Base-by-base conservation (phyloP, 257 asterid species). In the Marsdenia floribunda region DNA sequence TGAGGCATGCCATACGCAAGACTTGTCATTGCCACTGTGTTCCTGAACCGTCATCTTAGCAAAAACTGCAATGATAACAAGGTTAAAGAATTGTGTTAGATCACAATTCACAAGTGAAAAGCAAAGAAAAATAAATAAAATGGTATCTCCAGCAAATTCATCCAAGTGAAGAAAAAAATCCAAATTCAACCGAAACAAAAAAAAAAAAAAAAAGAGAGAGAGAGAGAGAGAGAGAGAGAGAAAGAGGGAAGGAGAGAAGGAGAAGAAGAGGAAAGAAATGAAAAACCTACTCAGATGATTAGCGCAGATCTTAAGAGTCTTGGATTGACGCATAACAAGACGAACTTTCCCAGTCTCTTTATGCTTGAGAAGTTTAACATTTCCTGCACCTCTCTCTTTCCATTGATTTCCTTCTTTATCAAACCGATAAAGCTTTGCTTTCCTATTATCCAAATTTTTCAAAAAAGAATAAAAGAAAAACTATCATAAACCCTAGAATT, bases 321-420 rank as follows among this genome's bases (percentile, higher is more conserved):
- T 83, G 0, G 89, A 77, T 70, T 83, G 87, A 22, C 89, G 87
- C 89, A 85, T 85, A 65, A 85, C 80, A 12, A 85, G 89, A 4
- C 89, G 84, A 73, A 85, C 83, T 83, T 83, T 85, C 49, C 87
- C 86, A 35, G 81, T 78, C 8, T 71, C 83, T 68, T 81, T 83
- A 55, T 85, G 89, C 80, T 83, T 81, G 76, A 85, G 73, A 24
- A 85, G 74, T 80, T 85, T 85, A 53, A 85, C 89, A 57, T 79
- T 74, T 24, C 89, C 89, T 38, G 82, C 85, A 50, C 87, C 89
- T 83, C 89, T 85, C 83, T 85, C 89, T 58, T 85, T 85, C 89
- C 89, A 85, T 40, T 85, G 89, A 77, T 80, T 83, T 40, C 84
- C 87, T 1, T 79, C 86, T 64, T 83, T 85, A 68, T 85, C 89